Evolutionary conservation across 2,329 filamentous ascomycete genomes (phyloP), one percentile per base, ranked within the genome.

Genomic region (Ophiognomonia clavigignenti-juglandacearum): DNA sequence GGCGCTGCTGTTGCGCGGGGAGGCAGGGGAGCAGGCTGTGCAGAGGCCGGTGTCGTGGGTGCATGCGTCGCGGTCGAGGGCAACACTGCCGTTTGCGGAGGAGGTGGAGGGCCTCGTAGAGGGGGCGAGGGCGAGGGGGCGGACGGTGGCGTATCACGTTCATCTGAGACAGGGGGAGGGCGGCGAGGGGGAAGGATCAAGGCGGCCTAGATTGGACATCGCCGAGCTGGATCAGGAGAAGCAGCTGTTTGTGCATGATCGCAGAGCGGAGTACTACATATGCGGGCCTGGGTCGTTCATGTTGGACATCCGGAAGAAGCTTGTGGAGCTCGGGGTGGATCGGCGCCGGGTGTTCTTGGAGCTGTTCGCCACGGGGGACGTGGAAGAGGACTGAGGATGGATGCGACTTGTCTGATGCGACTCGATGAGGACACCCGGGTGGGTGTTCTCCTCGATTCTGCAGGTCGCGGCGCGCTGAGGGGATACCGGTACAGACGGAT

Each of bases 271-370:
- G 57, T 91, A 89, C 62, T 90, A 78, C 56, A 67, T 88, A 44
- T 91, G 87, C 58, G 87, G 86, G 0, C 86, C 86, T 0, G 72
- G 74, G 50, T 60, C 62, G 7, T 91, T 89, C 70, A 91, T 91
- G 87, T 57, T 73, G 9, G 75, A 79, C 31, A 67, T 78, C 19
- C 69, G 78, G 53, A 63, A 65, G 7, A 72, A 68, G 54, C 67
- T 90, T 47, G 65, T 72, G 55, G 66, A 57, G 3, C 64, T 70
- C 46, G 83, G 83, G 1, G 82, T 89, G 1, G 63, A 69, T 1
- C 63, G 64, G n/a, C 72, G 73, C 24, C 75, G 79, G 54, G 73
- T 87, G 45, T 76, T 82, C 57, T 72, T 87, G 54, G 86, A 90
- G 64, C 62, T 86, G 24, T 88, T 87, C 55, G 75, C 73, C n/a